These are phyloP conservation scores for Lactarius akahatsu DNA, from an alignment of 768 basidiomycete genomes.

Conservation along the genomic window DNA sequence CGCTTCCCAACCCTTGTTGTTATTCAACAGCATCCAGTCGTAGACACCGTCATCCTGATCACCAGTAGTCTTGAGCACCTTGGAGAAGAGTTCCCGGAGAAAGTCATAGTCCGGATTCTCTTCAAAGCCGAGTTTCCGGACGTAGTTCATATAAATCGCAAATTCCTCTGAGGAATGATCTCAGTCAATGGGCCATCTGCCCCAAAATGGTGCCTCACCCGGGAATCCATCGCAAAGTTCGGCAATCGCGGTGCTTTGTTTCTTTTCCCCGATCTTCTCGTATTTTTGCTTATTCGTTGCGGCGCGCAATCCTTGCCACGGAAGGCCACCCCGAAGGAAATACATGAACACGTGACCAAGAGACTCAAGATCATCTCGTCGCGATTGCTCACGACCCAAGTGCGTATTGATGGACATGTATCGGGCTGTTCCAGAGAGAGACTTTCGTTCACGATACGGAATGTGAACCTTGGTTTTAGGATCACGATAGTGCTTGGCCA, in stretches of 20 bases:
- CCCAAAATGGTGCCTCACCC: conserved; percentile 49
- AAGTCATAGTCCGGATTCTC: conserved; percentile 98
- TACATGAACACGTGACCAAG: conserved; percentile 99
- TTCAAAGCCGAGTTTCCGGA: conserved; percentile 97
- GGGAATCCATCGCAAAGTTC: conserved; percentile 98
- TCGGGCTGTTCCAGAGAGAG: conserved; percentile 91
- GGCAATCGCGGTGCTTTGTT: conserved; percentile 86
- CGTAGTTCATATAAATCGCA: conserved; percentile 98
- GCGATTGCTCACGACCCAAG: conserved; percentile 90
- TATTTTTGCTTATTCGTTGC: conserved; percentile 99
- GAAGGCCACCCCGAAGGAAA: conserved; percentile 92
- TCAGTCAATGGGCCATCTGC: conserved; percentile 6
- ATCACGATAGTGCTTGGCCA: conserved; percentile 99
- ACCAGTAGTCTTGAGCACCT: conserved; percentile 82
- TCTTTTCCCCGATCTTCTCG: conserved; percentile 99
- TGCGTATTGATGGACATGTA: conserved; percentile 99
- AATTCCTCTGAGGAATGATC: conserved; percentile 74
- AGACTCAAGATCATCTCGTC: conserved; percentile 95
- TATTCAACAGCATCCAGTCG: conserved; percentile 96
- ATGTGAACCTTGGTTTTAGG: conserved; percentile 98
- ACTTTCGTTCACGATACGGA: conserved; percentile 98
- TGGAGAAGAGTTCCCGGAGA: conserved; percentile 88
- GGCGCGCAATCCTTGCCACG: conserved; percentile 97
- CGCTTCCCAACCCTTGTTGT: conserved; percentile 95
- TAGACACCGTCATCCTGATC: conserved; percentile 91